These are phyloP conservation scores for Ascochyta clinopodiicola DNA, from an alignment of 2,329 filamentous ascomycete species.

Conservation along the genomic window DNA sequence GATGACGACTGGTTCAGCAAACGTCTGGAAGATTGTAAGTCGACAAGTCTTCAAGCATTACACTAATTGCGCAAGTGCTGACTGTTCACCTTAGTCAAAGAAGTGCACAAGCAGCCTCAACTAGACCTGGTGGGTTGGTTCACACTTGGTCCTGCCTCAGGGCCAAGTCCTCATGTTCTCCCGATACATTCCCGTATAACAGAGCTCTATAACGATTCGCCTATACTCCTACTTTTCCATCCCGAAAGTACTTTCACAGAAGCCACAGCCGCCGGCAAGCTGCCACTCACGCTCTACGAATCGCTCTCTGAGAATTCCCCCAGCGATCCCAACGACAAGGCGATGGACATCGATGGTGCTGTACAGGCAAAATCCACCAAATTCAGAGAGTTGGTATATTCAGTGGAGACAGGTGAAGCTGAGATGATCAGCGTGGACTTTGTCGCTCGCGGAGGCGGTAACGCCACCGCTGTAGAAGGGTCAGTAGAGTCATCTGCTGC, in stretches of 20 bases:
- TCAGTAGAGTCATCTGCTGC: constrained; percentile 29
- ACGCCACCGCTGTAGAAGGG: constrained; percentile 67
- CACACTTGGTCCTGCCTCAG: constrained; percentile 74
- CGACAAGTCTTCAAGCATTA: neutral
- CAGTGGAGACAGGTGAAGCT: constrained; percentile 90
- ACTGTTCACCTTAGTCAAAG: constrained; percentile 67
- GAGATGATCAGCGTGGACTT: constrained; percentile 99
- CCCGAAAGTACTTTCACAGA: constrained; percentile 63
- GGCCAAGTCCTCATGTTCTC: constrained; percentile 71
- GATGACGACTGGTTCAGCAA: constrained; percentile 75
- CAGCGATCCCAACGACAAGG: constrained; percentile 46
- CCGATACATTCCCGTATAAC: constrained; percentile 81
- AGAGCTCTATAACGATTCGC: constrained; percentile 78
- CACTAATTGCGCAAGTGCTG: neutral
- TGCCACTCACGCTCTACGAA: constrained; percentile 92
- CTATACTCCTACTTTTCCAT: constrained; percentile 89
- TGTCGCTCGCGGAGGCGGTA: constrained; percentile 83
- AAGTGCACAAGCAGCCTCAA: constrained; percentile 82
- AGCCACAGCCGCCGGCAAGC: constrained; percentile 72
- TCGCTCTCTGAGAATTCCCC: constrained; percentile 58
- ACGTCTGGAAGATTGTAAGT: constrained; percentile 83
- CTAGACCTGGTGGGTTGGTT: constrained; percentile 91
- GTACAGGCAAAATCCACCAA: constrained; percentile 60
- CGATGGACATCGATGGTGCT: constrained; percentile 70
- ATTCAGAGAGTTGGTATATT: constrained; percentile 85